phyloP scores from a whole-genome alignment of 495 filamentous ascomycete genomes.

The Glonium stellatum region DNA sequence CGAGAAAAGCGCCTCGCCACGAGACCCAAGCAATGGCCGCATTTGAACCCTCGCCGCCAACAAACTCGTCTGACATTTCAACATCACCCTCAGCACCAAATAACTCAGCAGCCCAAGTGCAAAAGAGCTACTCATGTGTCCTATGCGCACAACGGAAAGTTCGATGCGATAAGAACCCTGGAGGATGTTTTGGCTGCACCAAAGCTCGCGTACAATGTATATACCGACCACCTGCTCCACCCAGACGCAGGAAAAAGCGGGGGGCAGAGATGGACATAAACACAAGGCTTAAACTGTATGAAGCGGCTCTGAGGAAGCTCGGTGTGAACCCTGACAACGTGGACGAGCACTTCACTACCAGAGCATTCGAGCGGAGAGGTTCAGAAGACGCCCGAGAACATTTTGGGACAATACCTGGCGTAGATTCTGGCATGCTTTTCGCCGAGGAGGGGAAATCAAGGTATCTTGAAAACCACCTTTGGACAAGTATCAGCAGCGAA shows the following conservation, averaged over 20 bases:
- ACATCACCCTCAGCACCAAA: too few species aligned
- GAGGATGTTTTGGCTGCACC: slow-evolving; percentile 18
- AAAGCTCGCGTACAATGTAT: slow-evolving; percentile 22
- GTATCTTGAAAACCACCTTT: slow-evolving; percentile 24
- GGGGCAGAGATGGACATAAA: slow-evolving; percentile 19
- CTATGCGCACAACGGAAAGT: slow-evolving; percentile 25
- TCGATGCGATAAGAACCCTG: slow-evolving; percentile 24
- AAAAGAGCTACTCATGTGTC: slow-evolving; percentile 26
- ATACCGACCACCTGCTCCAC: slow-evolving; percentile 18
- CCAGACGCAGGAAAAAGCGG: slow-evolving; percentile 16
- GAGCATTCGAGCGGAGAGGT: neutral
- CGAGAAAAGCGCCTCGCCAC: too few species aligned
- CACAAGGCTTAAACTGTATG: slow-evolving; percentile 18
- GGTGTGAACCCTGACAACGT: slow-evolving; percentile 20
- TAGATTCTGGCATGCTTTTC: slow-evolving; percentile 6
- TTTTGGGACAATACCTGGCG: neutral
- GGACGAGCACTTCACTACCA: neutral
- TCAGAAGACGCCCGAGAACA: neutral
- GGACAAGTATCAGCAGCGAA: slow-evolving; percentile 18
- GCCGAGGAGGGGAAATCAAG: slow-evolving; percentile 13
- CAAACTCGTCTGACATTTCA: too few species aligned
- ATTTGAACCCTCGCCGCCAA: too few species aligned
- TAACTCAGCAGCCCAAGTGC: neutral
- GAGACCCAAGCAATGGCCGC: too few species aligned
- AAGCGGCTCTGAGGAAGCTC: slow-evolving; percentile 18